Evolutionary conservation across 2,329 filamentous ascomycete species (phyloP), one percentile per base, ranked within the genome.

Genomic region (Sclerotinia glacialis): DNA sequence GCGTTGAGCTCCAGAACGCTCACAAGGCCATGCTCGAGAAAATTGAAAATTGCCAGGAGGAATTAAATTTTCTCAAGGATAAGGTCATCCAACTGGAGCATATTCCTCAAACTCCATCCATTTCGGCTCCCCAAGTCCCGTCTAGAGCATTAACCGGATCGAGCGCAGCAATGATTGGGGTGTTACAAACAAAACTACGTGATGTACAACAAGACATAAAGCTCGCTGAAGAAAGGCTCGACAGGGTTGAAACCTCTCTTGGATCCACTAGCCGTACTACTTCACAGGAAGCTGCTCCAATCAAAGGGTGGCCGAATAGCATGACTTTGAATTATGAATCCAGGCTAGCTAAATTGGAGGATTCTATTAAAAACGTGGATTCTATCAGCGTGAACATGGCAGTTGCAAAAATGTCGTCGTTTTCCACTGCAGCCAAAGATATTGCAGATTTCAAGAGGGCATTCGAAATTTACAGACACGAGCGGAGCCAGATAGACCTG

Each of bases 391-490:
- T 16, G 3, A 21, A 46, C 37, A 42, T 26, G 21, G 14, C 64
- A 42, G 37, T 28, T 1, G 12, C 31, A 9, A 65, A 12, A 34
- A 11, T 42, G 1, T 60, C 63, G 21, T 31, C 63, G 3, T 60
- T 65, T 26, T 60, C 64, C 21, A 61, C 54, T n/a, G 37, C 46
- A 26, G 34, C 21, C 4, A 34, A 44, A 31, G 53, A 61, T 21
- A 5, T 44, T 12, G 12, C 46, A 7, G 64, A 65, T 18, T n/a
- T 60, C 5, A 65, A 65, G 46, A 34, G 52, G 21, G 23, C 34
- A 21, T 34, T 61, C 6, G 64, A 65, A 26, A 14, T 44, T 14
- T 40, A 40, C 18, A 47, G 26, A 60, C 11, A 9, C 18, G n/a
- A 65, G 8, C 31, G 12, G 21, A 34, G 18, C 18, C 18, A 61